Conservation (phyloP, 139 green algal species). For the Chlamydomonas schloesseri region DNA sequence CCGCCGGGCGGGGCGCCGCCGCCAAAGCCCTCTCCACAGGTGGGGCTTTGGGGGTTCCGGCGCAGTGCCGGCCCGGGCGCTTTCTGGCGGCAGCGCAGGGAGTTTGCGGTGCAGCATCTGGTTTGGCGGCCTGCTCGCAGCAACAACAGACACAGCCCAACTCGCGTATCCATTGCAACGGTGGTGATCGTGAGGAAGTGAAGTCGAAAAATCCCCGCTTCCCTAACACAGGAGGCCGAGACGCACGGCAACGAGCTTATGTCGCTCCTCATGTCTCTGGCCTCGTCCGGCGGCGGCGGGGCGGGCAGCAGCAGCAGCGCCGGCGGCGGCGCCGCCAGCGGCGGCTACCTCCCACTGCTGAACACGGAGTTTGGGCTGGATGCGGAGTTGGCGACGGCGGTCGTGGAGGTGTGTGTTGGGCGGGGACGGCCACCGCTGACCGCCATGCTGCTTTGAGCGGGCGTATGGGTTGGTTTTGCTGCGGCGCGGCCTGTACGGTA, state of each 20-base stretch:
- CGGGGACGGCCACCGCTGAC: too few species aligned
- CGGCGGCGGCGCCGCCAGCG: background rate
- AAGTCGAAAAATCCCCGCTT: too few species aligned
- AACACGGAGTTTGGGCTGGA: constrained; percentile 39
- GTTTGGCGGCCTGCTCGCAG: too few species aligned
- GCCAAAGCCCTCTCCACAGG: constrained; percentile 16
- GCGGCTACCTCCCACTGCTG: constrained; percentile 14
- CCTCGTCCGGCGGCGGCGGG: background rate
- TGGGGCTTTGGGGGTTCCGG: background rate
- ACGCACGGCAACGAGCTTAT: constrained; percentile 70
- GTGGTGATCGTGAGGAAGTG: too few species aligned
- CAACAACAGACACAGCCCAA: too few species aligned
- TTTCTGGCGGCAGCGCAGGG: background rate
- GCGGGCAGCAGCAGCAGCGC: background rate
- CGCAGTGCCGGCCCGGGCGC: too few species aligned
- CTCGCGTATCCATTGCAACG: too few species aligned
- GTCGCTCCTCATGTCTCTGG: constrained; percentile 62
- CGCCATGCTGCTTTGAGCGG: too few species aligned
- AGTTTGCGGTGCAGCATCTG: too few species aligned
- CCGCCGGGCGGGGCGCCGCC: background rate
- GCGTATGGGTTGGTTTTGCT: too few species aligned
- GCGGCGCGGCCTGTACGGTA: too few species aligned
- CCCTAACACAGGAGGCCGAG: constrained; percentile 36
- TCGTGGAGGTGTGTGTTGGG: constrained; percentile 51
- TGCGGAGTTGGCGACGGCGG: constrained; percentile 25